Base-by-base conservation (phyloP, 805 yeast genomes). In the Sugiyamaella chiloensis region DNA sequence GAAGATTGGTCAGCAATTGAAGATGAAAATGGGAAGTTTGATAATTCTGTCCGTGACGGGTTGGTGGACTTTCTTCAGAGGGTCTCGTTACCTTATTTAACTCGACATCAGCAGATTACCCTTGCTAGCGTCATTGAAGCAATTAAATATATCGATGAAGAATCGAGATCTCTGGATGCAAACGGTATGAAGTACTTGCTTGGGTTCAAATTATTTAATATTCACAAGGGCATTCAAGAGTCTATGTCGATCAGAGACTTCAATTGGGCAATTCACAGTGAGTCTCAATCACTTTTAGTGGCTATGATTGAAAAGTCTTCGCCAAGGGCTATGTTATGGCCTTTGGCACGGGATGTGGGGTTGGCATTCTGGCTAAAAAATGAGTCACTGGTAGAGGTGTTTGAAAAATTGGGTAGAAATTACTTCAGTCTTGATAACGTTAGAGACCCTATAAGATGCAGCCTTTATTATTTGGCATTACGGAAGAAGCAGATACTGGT, bases 31-130 rank as follows among this genome's bases (percentile, higher is more conserved):
- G 50, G 45, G 8, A 21, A 8, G 17, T 52, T 52, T 27, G 20
- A 40, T 31, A 14, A 43, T 24, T 35, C 44, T 42, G 19, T 53
- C 41, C 48, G 51, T 41, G 72, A 68, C 1, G 62, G 76, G 2
- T 67, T 90, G 19, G 67, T 72, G 12, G 85, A 83, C 19, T 79
- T 78, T 51, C 68, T 90, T 44, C 79, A 80, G 35, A 80, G 76
- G 50, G 70, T 77, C 4, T 73, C 91, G 1, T 68, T 90, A 23
- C 96, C 96, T 0, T 82, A 83, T 52, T 63, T 90, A 24, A 88
- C 96, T 0, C 80, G 96, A 51, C 97, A 90, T 66, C 96, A 90
- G 63, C 98, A 90, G 60, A 80, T 83, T 24, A 88, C 96, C 0
- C 72, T 90, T 23, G 72, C 83, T 1, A 79, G 86, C 12, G 79